A percentile compares a stretch with the other conserved stretches of the same genome.
Evolutionary conservation across 1,139 yeast genomes (phyloP).

Genomic region (Geotrichum bryndzae): DNA sequence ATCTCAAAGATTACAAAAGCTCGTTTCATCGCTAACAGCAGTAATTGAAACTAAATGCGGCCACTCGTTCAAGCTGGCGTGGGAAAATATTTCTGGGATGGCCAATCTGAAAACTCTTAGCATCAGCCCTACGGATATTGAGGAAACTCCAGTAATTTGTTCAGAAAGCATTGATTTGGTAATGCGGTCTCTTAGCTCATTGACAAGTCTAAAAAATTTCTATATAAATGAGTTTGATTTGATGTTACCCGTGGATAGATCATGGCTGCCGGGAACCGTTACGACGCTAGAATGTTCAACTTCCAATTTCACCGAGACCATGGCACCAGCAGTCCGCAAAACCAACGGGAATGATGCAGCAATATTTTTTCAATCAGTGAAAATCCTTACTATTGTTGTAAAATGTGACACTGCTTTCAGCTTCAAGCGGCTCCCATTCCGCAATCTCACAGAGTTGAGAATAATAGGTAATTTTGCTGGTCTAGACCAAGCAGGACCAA

Average conservation of each 20-base stretch:
- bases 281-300: constrained; percentile 2
- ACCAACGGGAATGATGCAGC: neutral
- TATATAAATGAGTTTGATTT: neutral
- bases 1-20: neutral
- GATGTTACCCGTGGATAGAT: neutral
- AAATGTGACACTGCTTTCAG: neutral
- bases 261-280: constrained; percentile 1
- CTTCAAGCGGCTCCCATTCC: neutral
- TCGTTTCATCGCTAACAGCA: neutral
- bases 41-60: neutral
- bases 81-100: neutral
- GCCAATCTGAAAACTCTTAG: neutral
- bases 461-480: neutral
- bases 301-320: neutral
- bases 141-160: neutral
- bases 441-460: neutral
- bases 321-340: neutral
- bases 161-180: neutral
- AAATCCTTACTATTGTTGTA: neutral
- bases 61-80: neutral
- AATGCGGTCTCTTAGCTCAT: neutral
- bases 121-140: neutral
- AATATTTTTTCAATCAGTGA: neutral
- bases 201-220: neutral
- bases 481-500: neutral